phyloP scores from a whole-genome alignment of 2,329 filamentous ascomycete species.

The Aspergillus novoparasiticus region DNA sequence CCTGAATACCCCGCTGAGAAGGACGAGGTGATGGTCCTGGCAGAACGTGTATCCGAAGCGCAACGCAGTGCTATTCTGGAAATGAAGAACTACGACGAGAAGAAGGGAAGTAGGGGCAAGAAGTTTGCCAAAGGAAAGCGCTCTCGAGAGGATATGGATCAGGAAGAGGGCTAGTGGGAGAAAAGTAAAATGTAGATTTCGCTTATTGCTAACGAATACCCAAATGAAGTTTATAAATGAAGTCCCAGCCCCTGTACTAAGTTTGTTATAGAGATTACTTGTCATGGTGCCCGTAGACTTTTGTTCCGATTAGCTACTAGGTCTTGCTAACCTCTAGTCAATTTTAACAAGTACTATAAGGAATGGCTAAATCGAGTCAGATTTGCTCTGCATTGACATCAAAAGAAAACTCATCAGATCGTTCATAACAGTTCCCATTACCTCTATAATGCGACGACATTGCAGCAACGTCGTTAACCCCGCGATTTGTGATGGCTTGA shows the following conservation, averaged over 20 bases:
- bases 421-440: constrained; percentile 20
- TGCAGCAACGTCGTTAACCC: not conserved
- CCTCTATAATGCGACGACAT: constrained; percentile 16
- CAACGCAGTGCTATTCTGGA: constrained; percentile 77
- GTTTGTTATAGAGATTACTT: not conserved
- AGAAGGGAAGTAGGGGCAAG: constrained; percentile 55
- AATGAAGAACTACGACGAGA: constrained; percentile 79
- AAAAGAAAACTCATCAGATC: constrained; percentile 17
- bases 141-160: constrained; percentile 69
- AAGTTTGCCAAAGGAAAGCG: constrained; percentile 55
- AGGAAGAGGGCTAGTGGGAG: constrained; percentile 64
- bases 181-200: not conserved
- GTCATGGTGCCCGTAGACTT: not conserved
- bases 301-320: not conserved
- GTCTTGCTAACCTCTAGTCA: not conserved
- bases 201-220: not conserved
- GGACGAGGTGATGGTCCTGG: constrained; percentile 84
- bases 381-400: constrained; percentile 2
- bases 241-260: not conserved
- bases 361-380: constrained; percentile 1
- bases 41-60: constrained; percentile 76
- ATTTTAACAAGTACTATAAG: not conserved
- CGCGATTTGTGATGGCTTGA: not conserved
- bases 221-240: not conserved
- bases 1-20: constrained; percentile 69